Conservation (phyloP, 371 early-diverging fungal species). For the Haplosporangium sp. region DNA sequence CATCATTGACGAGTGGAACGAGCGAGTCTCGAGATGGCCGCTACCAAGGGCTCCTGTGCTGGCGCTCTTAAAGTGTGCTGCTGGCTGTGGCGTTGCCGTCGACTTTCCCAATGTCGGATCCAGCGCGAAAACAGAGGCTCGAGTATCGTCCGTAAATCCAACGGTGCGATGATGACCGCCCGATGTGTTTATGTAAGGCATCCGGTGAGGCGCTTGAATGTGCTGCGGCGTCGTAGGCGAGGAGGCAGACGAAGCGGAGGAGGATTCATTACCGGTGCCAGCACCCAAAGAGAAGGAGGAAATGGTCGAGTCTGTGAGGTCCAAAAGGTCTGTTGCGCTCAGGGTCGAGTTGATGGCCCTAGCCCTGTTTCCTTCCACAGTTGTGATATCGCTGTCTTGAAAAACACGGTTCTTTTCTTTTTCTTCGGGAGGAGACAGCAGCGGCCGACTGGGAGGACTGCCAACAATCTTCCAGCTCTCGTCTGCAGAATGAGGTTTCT, state of each 20-base stretch:
- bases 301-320: constrained; percentile 28
- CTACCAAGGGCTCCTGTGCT: constrained; percentile 26
- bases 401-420: not conserved
- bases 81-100: not conserved
- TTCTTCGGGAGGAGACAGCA: constrained; percentile 30
- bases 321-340: constrained; percentile 8
- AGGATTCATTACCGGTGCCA: constrained; percentile 13
- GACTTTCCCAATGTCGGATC: no score
- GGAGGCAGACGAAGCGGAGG: constrained; percentile 19
- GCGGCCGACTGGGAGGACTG: constrained; percentile 30
- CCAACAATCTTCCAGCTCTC: constrained; percentile 45
- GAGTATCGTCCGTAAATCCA: no score
- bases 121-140: constrained; percentile 13
- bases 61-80: constrained; percentile 36
- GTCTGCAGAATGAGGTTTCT: constrained; percentile 1
- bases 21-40: constrained; percentile 1
- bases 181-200: not conserved
- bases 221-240: constrained; percentile 24
- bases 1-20: not conserved
- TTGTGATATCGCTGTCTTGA: constrained; percentile 7
- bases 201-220: constrained; percentile 11
- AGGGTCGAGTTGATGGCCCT: not conserved
- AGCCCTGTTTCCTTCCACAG: not conserved
- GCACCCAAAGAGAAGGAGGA: constrained; percentile 21
- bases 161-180: not conserved